Conservation (phyloP, 148 eudicot species). For the Pouteria glomerata region DNA sequence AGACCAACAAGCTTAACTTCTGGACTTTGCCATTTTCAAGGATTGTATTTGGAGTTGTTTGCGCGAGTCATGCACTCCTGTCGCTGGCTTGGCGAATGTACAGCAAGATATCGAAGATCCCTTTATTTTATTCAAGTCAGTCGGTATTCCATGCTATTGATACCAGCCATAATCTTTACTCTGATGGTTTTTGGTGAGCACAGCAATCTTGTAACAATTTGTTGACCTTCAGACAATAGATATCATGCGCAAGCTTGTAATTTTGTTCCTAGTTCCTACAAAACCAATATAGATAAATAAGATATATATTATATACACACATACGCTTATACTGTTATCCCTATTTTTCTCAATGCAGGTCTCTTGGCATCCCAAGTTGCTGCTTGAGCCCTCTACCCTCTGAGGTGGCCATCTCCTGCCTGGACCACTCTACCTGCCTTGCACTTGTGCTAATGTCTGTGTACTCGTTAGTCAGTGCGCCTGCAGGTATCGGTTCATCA, state of each 20-base stretch:
- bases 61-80: constrained; percentile 6
- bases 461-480: neutral
- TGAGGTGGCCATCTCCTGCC: neutral
- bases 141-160: constrained; percentile 8
- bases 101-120: constrained; percentile 14
- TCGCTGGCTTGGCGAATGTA: constrained; percentile 7
- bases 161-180: constrained; percentile 7
- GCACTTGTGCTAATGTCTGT: neutral
- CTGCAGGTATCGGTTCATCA: neutral
- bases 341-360: neutral
- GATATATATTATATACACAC: neutral
- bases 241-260: neutral
- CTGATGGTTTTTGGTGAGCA: constrained; percentile 20
- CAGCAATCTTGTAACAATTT: neutral
- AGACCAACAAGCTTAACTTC: constrained; percentile 6
- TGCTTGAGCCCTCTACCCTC: neutral
- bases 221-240: neutral
- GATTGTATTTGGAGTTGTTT: constrained; percentile 4
- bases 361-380: constrained; percentile 2
- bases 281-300: no score
- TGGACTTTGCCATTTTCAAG: constrained; percentile 7
- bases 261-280: neutral
- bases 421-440: neutral
- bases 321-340: no score
- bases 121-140: constrained; percentile 5